These are phyloP conservation scores for Santalum album DNA, from an alignment of 164 flowering plant species.

Conservation along the genomic window DNA sequence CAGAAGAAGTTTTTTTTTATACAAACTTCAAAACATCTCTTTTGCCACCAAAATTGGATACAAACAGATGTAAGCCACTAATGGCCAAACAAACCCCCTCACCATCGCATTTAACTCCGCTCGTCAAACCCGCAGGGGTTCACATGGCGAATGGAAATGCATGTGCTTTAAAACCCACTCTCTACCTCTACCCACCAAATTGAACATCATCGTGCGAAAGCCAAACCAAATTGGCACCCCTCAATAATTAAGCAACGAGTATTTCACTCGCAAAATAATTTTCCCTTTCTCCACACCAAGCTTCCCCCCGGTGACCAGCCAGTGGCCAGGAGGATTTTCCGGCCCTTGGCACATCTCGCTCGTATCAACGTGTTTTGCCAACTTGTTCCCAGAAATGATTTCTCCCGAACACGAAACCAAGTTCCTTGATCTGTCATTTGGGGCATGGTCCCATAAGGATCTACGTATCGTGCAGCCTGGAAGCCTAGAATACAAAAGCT, in stretches of 20 bases:
- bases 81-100: not conserved
- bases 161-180: constrained; percentile 1
- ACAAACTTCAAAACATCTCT: too few species aligned
- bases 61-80: too few species aligned
- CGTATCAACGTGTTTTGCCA: constrained; percentile 57
- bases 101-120: constrained; percentile 5
- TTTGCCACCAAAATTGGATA: too few species aligned
- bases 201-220: constrained; percentile 7
- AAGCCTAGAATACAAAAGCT: constrained; percentile 62
- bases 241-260: constrained; percentile 72
- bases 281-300: constrained; percentile 79
- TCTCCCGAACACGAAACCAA: constrained; percentile 31
- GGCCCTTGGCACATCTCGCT: constrained; percentile 73
- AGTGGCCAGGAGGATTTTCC: constrained; percentile 76
- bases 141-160: constrained; percentile 17
- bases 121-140: constrained; percentile 9
- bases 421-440: constrained; percentile 35
- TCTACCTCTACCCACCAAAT: constrained; percentile 1
- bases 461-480: constrained; percentile 82
- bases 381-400: constrained; percentile 30
- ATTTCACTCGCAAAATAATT: constrained; percentile 65
- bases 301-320: constrained; percentile 89
- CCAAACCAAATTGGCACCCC: not conserved
- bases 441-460: constrained; percentile 74
- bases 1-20: too few species aligned